Evolutionary conservation across 1,284 basidiomycete genomes (phyloP).

Genomic region (Leccinum laetum): DNA sequence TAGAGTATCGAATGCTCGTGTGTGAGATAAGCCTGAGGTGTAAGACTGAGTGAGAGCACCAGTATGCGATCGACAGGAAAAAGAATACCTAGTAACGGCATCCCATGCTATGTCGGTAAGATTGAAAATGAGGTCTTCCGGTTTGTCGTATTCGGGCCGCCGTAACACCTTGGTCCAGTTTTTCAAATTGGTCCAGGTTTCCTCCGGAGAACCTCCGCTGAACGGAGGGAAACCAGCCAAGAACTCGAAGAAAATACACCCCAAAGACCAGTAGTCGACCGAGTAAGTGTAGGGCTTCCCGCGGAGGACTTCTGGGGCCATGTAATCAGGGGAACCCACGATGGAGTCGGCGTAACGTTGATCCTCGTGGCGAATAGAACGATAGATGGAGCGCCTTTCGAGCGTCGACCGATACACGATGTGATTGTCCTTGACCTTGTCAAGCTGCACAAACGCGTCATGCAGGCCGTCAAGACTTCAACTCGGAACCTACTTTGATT

Average conservation of each 20-base stretch:
- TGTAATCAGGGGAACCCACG: slow-evolving; percentile 98
- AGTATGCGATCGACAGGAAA: background rate
- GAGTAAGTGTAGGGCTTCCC: slow-evolving; percentile 95
- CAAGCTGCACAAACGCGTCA: slow-evolving; percentile 57
- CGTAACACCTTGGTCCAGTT: slow-evolving; percentile 95
- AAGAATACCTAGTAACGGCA: slow-evolving; percentile 80
- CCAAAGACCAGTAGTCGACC: slow-evolving; percentile 98
- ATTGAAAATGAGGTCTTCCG: slow-evolving; percentile 98
- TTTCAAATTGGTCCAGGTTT: slow-evolving; percentile 99
- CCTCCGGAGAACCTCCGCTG: slow-evolving; percentile 93
- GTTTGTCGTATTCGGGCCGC: slow-evolving; percentile 93
- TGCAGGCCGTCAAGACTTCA: background rate
- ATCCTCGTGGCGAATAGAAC: slow-evolving; percentile 89
- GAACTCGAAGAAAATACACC: slow-evolving; percentile 98
- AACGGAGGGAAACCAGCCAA: slow-evolving; percentile 98
- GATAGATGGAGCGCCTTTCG: slow-evolving; percentile 94
- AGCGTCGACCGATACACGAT: slow-evolving; percentile 91
- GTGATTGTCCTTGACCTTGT: slow-evolving; percentile 95
- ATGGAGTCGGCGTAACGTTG: slow-evolving; percentile 97
- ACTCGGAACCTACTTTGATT: slow-evolving; percentile 64
- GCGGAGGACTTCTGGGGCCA: slow-evolving; percentile 92
- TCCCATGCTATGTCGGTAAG: slow-evolving; percentile 95
- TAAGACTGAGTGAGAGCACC: slow-evolving; percentile 8
- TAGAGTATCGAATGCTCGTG: slow-evolving; percentile 78
- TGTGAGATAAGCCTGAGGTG: slow-evolving; percentile 66